A percentile compares a stretch with the other conserved stretches of the same genome.
These are phyloP conservation scores for Hypoxylon lenormandii DNA, from an alignment of 495 filamentous ascomycete genomes.

Conservation along the genomic window DNA sequence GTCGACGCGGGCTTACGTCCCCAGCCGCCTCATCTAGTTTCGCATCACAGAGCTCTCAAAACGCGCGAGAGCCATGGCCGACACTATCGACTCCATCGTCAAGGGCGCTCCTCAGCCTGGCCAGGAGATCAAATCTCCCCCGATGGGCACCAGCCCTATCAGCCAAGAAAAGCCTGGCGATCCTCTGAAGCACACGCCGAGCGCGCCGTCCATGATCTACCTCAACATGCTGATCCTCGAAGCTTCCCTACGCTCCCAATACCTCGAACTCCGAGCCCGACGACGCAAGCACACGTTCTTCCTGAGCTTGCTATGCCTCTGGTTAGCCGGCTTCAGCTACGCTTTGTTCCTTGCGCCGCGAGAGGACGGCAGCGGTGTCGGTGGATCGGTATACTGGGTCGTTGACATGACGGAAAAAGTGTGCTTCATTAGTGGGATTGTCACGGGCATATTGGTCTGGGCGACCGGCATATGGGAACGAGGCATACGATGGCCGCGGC, in stretches of 20 bases:
- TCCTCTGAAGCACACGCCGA: slow-evolving; percentile 83
- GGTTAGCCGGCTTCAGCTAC: slow-evolving; percentile 86
- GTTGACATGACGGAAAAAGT: slow-evolving; percentile 89
- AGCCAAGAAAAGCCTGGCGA: slow-evolving; percentile 66
- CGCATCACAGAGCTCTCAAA: slow-evolving; percentile 44
- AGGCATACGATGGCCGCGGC: slow-evolving; percentile 91
- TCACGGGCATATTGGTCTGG: slow-evolving; percentile 87
- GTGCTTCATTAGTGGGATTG: slow-evolving; percentile 83
- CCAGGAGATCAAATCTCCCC: slow-evolving; percentile 50
- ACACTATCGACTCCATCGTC: slow-evolving; percentile 84
- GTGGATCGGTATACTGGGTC: slow-evolving; percentile 95
- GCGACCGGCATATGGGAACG: slow-evolving; percentile 94
- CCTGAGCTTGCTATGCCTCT: slow-evolving; percentile 77
- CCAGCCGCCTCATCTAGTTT: slow-evolving; percentile 74
- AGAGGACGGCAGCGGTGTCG: slow-evolving; percentile 88
- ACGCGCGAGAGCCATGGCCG: slow-evolving; percentile 54
- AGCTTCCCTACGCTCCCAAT: slow-evolving; percentile 90
- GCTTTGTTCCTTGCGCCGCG: slow-evolving; percentile 87
- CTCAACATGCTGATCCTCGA: slow-evolving; percentile 97
- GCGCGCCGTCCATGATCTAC: slow-evolving; percentile 94
- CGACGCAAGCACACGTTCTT: slow-evolving; percentile 97
- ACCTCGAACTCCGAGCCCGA: slow-evolving; percentile 86
- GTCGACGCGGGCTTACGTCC: slow-evolving; percentile 51
- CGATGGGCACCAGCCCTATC: slow-evolving; percentile 59
- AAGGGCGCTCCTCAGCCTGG: slow-evolving; percentile 77